Percentiles rank a stretch among this genome's conserved stretches.
Conservation (phyloP, 768 basidiomycete species). For the Gymnopilus junonius region DNA sequence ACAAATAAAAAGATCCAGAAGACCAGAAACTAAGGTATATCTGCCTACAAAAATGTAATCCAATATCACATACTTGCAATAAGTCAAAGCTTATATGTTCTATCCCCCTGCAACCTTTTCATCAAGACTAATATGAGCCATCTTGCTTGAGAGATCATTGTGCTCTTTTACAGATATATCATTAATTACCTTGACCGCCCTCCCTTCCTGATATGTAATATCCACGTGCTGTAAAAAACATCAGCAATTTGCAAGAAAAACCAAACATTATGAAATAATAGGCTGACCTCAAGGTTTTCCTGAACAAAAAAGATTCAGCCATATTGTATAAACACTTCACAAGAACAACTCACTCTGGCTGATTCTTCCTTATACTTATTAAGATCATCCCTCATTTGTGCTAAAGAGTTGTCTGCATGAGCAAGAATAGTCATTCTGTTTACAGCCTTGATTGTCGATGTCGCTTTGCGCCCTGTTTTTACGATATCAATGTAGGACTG, state of each 20-base stretch:
- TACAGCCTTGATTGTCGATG: constrained; percentile 84
- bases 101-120: not conserved
- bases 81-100: not conserved
- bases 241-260: constrained; percentile 21
- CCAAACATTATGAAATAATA: not conserved
- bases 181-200: constrained; percentile 22
- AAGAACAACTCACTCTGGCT: constrained; percentile 45
- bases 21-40: not conserved
- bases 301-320: not conserved
- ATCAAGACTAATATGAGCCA: constrained; percentile 34
- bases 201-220: constrained; percentile 53
- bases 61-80: not conserved
- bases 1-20: too few relatives aligned
- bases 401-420: constrained; percentile 44
- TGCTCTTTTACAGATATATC: constrained; percentile 26
- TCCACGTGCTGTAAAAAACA: constrained; percentile 36
- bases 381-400: constrained; percentile 61
- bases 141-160: constrained; percentile 31
- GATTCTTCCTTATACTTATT: constrained; percentile 81
- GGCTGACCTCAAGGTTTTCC: constrained; percentile 28
- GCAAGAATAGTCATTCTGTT: constrained; percentile 74
- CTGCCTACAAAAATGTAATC: not conserved
- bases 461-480: constrained; percentile 81
- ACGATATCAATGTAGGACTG: not conserved
- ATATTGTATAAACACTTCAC: not conserved